Evolutionary conservation across 306 rosid species (phyloP).

Genomic region (Vicia faba): DNA sequence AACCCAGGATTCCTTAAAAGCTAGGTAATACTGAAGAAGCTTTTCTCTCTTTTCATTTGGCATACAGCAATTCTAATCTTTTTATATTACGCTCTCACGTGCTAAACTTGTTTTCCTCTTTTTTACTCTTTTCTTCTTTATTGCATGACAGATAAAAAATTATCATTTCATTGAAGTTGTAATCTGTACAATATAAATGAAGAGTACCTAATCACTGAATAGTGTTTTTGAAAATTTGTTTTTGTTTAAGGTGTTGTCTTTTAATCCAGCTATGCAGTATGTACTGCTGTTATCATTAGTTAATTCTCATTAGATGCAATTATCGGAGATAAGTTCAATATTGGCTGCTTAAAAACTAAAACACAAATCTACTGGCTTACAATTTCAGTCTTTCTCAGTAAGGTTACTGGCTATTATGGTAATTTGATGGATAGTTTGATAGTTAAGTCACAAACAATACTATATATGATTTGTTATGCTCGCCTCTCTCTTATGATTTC

Average conservation of each 20-base stretch:
- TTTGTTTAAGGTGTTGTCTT: constrained; percentile 22
- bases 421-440: constrained; percentile 11
- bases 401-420: constrained; percentile 12
- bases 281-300: neutral
- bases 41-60: constrained; percentile 17
- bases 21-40: constrained; percentile 53
- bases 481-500: constrained; percentile 29
- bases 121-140: neutral
- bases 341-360: constrained; percentile 2
- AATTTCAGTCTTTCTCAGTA: constrained; percentile 15
- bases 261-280: constrained; percentile 15
- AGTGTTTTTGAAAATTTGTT: constrained; percentile 23
- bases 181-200: constrained; percentile 20
- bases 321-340: neutral
- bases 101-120: constrained; percentile 8
- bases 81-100: neutral
- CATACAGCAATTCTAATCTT: constrained; percentile 5
- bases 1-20: constrained; percentile 90
- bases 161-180: neutral
- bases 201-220: constrained; percentile 6
- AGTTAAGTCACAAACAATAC: constrained; percentile 14
- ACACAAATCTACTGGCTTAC: constrained; percentile 16
- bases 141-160: constrained; percentile 13
- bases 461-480: constrained; percentile 1
- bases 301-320: neutral